Conservation (phyloP, 805 yeast species). For the Wickerhamomyces sydowiorum region DNA sequence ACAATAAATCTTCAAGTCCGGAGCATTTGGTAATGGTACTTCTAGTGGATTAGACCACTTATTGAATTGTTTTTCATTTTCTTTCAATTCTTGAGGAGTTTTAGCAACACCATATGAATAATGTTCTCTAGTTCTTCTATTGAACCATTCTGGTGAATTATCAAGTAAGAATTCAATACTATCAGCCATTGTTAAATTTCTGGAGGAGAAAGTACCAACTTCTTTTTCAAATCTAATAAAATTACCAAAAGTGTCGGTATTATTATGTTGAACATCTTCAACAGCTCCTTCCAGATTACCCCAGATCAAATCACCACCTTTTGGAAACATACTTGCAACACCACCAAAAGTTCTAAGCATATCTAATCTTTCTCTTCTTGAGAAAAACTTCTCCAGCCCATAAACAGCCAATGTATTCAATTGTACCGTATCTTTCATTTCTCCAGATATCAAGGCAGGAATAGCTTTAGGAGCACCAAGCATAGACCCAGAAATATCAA, state of each 20-base stretch:
- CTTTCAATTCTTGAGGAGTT: slow-evolving; percentile 49
- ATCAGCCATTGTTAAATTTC: slow-evolving; percentile 59
- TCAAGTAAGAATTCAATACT: slow-evolving; percentile 60
- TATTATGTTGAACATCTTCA: slow-evolving; percentile 37
- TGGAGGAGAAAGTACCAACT: slow-evolving; percentile 35
- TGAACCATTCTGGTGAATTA: slow-evolving; percentile 74
- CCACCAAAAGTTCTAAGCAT: slow-evolving; percentile 90
- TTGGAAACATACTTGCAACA: slow-evolving; percentile 90
- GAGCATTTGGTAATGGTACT: slow-evolving; percentile 88
- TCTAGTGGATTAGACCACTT: slow-evolving; percentile 97
- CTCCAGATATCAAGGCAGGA: slow-evolving; percentile 91
- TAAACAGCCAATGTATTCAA: slow-evolving; percentile 88
- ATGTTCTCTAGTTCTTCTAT: slow-evolving; percentile 54
- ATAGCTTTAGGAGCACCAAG: slow-evolving; percentile 94
- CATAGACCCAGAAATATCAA: slow-evolving; percentile 85
- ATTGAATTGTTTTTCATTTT: slow-evolving; percentile 62
- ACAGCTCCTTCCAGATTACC: slow-evolving; percentile 74
- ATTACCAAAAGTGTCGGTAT: slow-evolving; percentile 54
- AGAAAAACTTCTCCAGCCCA: slow-evolving; percentile 91
- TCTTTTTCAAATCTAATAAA: slow-evolving; percentile 61
- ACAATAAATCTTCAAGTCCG: slow-evolving; percentile 82
- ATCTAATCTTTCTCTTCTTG: slow-evolving; percentile 82
- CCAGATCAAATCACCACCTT: slow-evolving; percentile 91
- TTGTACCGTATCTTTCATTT: slow-evolving; percentile 96
- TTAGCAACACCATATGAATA: slow-evolving; percentile 77